Base-by-base conservation (phyloP, 2,329 filamentous ascomycete genomes). In the Ophiostoma sp. region DNA sequence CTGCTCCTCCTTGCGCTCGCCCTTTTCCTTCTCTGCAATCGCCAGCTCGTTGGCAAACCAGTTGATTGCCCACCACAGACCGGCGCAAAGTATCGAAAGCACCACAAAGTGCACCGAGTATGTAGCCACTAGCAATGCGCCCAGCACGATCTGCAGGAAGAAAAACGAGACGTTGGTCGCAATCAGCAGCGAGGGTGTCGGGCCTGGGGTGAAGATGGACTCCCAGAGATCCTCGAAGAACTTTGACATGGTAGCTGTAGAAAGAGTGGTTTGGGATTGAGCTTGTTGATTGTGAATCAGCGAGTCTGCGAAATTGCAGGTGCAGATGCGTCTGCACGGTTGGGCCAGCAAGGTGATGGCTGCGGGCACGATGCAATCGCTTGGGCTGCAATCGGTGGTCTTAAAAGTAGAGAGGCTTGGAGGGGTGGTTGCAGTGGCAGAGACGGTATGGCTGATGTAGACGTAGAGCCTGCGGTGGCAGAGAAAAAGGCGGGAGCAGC, bases 21-120 rank as follows among this genome's bases (percentile, higher is more conserved):
- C 48, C 54, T 62, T 41, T 27, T 68, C 52, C 41, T 52, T 54
- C 20, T 86, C 84, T 72, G 81, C 81, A 67, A 78, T 77, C 72
- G 80, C 81, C 67, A 88, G 78, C 81, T 88, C 94, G 65, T 81
- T 81, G 70, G 92, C 93, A 77, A 99, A 98, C 95, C 95, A 99
- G 85, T 98, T 98, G 81, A 98, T 94, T 71, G 91, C 88, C 83
- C 87, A 93, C 95, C 95, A 99, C 48, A 98, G 84, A 4, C 91
- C 91, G 41, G 82, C 94, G 73, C 88, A 92, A 11, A 99, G 83
- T 71, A 89, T 76, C 15, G 92, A 96, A 6, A 99, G 86, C 71
- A 94, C 84, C 73, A 93, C 79, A 77, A 97, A 97, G 83, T 98
- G 95, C 73, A 96, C 86, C 81, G 91, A 96, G 80, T 90, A 88